Evolutionary conservation across 768 basidiomycete genomes (phyloP).

Genomic region (Kwoniella bestiolae): DNA sequence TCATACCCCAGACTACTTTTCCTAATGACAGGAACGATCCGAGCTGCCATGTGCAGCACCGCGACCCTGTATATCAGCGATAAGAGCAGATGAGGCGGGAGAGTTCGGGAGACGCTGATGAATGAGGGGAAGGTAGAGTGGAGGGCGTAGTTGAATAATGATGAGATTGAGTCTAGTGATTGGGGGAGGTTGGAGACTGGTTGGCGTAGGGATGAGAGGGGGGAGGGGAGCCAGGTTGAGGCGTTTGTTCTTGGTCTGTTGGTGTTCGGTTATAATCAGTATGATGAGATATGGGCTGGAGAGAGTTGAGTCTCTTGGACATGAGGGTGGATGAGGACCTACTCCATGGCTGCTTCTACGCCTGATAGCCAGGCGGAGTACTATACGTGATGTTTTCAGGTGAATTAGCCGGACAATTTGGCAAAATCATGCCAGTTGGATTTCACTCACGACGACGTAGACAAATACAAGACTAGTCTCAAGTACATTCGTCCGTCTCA

Average conservation of each 20-base stretch:
- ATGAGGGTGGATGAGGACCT: constrained; percentile 23
- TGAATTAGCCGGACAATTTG: background rate
- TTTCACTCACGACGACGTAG: constrained; percentile 67
- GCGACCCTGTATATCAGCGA: constrained; percentile 56
- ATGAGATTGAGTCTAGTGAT: constrained; percentile 13
- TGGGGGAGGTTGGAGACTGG: constrained; percentile 18
- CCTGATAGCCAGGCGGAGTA: constrained; percentile 56
- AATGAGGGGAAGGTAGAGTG: constrained; percentile 22
- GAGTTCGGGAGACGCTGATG: constrained; percentile 35
- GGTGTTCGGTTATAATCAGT: background rate
- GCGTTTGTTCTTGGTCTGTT: constrained; percentile 49
- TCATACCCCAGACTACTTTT: constrained; percentile 52
- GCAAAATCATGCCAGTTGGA: background rate
- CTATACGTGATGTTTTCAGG: constrained; percentile 18
- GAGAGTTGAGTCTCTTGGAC: too few species aligned
- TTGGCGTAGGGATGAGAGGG: constrained; percentile 14
- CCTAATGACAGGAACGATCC: constrained; percentile 57
- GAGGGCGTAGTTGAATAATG: constrained; percentile 18
- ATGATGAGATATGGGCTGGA: too few species aligned
- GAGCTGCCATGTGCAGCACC: constrained; percentile 54
- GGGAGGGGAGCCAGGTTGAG: constrained; percentile 48
- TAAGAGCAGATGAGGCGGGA: constrained; percentile 54
- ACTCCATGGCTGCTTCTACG: constrained; percentile 54
- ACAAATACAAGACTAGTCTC: constrained; percentile 86
- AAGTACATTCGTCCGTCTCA: constrained; percentile 87